Conservation (phyloP, 805 yeast genomes). For the Lipomyces chichibuensis region DNA sequence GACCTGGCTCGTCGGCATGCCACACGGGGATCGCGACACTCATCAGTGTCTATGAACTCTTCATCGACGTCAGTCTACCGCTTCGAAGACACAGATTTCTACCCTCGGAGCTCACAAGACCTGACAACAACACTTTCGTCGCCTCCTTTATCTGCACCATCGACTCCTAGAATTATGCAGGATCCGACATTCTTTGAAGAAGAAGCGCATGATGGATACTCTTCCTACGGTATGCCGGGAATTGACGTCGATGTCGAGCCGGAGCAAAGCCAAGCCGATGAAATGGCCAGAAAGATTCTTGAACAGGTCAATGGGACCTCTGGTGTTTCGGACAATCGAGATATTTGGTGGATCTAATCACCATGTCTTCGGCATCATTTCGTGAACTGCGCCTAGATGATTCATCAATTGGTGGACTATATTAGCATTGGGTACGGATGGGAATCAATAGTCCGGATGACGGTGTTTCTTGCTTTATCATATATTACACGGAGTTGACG, state of each 20-base stretch:
- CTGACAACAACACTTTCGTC: constrained; percentile 3
- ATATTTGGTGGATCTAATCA: not conserved
- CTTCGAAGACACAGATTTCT: not conserved
- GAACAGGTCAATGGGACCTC: constrained; percentile 20
- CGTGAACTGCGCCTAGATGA: not conserved
- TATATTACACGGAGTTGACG: not conserved
- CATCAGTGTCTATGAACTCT: not conserved
- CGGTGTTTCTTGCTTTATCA: not conserved
- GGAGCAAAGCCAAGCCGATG: constrained; percentile 23
- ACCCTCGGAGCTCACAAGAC: not conserved
- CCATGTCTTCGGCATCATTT: not conserved
- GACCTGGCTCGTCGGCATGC: not conserved
- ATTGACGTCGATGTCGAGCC: not conserved
- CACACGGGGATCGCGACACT: not conserved
- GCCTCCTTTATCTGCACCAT: constrained; percentile 5
- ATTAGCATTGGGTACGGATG: not conserved
- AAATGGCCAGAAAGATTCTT: constrained; percentile 22
- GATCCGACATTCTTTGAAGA: constrained; percentile 29
- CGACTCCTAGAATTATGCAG: constrained; percentile 20
- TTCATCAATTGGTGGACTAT: not conserved
- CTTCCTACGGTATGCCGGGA: not conserved
- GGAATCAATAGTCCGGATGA: not conserved
- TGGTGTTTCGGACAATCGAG: not conserved
- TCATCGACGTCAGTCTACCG: constrained; percentile 1
- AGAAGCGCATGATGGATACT: not conserved